Evolutionary conservation across 1,284 basidiomycete genomes (phyloP).

Genomic region (Leccinum fallax): DNA sequence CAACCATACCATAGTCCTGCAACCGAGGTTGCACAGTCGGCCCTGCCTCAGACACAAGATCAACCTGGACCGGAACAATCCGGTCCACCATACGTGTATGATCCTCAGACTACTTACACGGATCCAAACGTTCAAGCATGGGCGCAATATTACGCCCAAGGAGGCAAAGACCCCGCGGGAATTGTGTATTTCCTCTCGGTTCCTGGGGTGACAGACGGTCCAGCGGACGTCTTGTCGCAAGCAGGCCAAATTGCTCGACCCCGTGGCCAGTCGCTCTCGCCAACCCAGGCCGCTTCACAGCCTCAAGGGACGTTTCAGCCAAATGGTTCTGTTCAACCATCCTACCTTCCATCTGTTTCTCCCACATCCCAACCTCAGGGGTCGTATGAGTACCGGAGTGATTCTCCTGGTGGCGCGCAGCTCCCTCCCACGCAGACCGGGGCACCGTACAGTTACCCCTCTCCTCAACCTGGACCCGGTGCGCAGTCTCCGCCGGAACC

Average conservation of each 20-base stretch:
- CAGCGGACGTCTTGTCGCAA: slow-evolving; percentile 6
- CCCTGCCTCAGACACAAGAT: slow-evolving; percentile 19
- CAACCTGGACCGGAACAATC: slow-evolving; percentile 20
- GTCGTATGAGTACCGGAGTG: slow-evolving; percentile 24
- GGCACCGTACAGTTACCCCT: slow-evolving; percentile 21
- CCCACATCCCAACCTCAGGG: slow-evolving; percentile 23
- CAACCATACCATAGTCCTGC: slow-evolving; percentile 22
- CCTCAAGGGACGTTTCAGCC: slow-evolving; percentile 20
- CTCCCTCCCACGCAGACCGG: slow-evolving; percentile 10
- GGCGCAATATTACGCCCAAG: slow-evolving; percentile 79
- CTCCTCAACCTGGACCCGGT: slow-evolving; percentile 15
- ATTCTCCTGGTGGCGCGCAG: slow-evolving; percentile 5
- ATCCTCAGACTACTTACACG: slow-evolving; percentile 63
- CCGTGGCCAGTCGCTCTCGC: slow-evolving; percentile 21
- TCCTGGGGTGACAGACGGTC: slow-evolving; percentile 61
- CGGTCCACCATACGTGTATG: slow-evolving; percentile 71
- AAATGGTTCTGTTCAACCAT: slow-evolving; percentile 10
- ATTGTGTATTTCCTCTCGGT: slow-evolving; percentile 75
- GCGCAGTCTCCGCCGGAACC: slow-evolving; percentile 18
- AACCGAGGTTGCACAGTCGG: slow-evolving; percentile 14
- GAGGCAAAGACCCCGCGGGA: slow-evolving; percentile 68
- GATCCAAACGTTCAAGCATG: slow-evolving; percentile 79
- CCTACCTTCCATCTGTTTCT: slow-evolving; percentile 18
- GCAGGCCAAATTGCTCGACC: slow-evolving; percentile 15
- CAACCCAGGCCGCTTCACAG: slow-evolving; percentile 21